Evolutionary conservation across 306 rosid species (phyloP).

Genomic region (Glycine tomentella): DNA sequence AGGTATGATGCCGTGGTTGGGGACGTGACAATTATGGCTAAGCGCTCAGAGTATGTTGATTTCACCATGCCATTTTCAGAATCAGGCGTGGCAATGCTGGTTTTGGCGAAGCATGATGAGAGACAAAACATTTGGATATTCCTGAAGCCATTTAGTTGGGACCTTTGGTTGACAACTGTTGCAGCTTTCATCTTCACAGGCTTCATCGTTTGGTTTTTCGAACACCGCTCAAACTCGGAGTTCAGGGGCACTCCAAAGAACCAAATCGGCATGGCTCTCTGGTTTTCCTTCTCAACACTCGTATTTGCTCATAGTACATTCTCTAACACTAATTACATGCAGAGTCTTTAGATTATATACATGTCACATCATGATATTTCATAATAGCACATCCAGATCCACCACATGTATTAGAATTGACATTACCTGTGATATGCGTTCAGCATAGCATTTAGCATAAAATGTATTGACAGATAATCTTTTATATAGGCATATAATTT

Average conservation of each 20-base stretch:
- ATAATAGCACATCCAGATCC: no score
- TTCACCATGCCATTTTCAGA: constrained; percentile 56
- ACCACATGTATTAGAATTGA: no score
- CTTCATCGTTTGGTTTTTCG: constrained; percentile 5
- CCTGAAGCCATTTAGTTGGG: constrained; percentile 54
- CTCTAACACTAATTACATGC: no score
- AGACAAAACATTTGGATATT: constrained; percentile 55
- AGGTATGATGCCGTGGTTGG: constrained; percentile 53
- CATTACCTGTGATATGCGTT: no score
- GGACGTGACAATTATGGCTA: constrained; percentile 56
- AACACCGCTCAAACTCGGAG: background rate
- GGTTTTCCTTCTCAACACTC: background rate
- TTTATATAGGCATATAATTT: no score
- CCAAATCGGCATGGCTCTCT: constrained; percentile 4
- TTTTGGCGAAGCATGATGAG: constrained; percentile 38
- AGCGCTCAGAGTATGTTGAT: constrained; percentile 51
- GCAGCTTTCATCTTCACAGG: constrained; percentile 10
- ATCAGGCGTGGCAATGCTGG: constrained; percentile 56
- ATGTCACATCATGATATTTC: no score
- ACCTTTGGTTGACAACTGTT: constrained; percentile 52
- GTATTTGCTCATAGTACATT: no score
- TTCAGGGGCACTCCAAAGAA: background rate
- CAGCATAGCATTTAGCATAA: no score
- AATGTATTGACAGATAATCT: no score
- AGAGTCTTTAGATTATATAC: no score